phyloP scores from a whole-genome alignment of 108 stramenopile species.

The Thalassiosira profunda region DNA sequence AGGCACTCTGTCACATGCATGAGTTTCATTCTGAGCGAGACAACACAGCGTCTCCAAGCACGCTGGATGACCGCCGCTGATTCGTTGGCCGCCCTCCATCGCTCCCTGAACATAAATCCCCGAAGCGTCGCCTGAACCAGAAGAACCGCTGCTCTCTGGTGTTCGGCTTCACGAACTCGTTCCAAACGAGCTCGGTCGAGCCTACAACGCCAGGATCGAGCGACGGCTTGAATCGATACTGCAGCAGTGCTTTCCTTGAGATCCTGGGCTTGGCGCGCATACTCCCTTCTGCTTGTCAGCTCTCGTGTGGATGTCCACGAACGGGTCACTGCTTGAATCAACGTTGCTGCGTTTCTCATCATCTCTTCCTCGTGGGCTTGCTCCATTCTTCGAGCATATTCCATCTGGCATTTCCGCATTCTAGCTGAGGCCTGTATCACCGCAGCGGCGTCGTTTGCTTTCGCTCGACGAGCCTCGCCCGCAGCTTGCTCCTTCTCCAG shows the following conservation, averaged over 20 bases:
- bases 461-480: not conserved
- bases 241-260: not conserved
- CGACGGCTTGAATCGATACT: slow-evolving; percentile 1
- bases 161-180: not conserved
- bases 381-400: not conserved
- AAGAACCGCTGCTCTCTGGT: slow-evolving; percentile 11
- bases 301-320: not conserved
- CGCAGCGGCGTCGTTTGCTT: slow-evolving; percentile 28
- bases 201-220: not conserved
- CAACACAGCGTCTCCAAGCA: slow-evolving; percentile 26
- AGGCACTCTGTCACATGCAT: slow-evolving; percentile 14
- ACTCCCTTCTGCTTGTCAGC: not conserved
- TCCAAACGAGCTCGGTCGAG: not conserved
- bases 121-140: slow-evolving; percentile 22
- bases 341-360: not conserved
- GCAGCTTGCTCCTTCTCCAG: no score
- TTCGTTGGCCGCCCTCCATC: not conserved
- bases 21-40: slow-evolving; percentile 12
- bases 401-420: not conserved
- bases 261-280: not conserved
- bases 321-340: slow-evolving; percentile 1
- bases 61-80: slow-evolving; percentile 40
- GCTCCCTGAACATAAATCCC: slow-evolving; percentile 2
- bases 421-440: slow-evolving; percentile 45
- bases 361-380: not conserved